Evolutionary conservation across 345 rosid species (phyloP), one percentile per base, ranked within the genome.

Genomic region (Rubroshorea leprosula): DNA sequence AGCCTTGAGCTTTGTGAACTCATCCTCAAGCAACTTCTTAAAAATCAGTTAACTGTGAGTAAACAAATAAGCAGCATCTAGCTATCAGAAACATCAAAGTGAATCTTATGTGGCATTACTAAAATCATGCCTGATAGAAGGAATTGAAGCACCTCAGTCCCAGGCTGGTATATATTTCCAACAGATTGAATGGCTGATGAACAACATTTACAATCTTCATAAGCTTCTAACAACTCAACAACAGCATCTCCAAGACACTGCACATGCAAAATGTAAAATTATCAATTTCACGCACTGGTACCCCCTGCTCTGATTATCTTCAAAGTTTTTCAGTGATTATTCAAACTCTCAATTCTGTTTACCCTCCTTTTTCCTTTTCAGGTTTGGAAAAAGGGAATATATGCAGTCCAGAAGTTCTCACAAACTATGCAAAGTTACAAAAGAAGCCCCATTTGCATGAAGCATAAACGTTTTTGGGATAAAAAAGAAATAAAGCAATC

Each of bases 21-120:
- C 89, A 14, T 61, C 64, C 51, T 73, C 84, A 63, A 89, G 82
- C 77, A 81, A 61, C 77, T 83, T 83, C 62, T 76, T 64, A n/a
- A 65, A 92, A 92, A 79, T 86, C 80, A 46, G 90, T 86, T 64
- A 72, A 70, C 98, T 91, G 83, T 74, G 58, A 35, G 63, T 55
- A 60, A 67, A 56, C 45, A 69, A 17, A 27, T 58, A 62, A 60
- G 15, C 27, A 61, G 27, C 24, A 53, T 48, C 18, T 49, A 45
- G 31, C 0, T 16, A 25, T 21, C n/a, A 54, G 20, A 58, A 45
- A 17, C 22, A 16, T 52, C 2, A 49, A 22, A 31, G 35, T 29
- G 35, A 29, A 29, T 29, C 4, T 9, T 29, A 29, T 29, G 9
- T 29, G 22, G 26, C n/a, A 17, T 2, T 41, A 53, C 5, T 60